Percentiles rank a stretch among this genome's conserved stretches.
phyloP scores from a whole-genome alignment of 371 early-diverging fungal genomes.

The Chytridium lagenaria region DNA sequence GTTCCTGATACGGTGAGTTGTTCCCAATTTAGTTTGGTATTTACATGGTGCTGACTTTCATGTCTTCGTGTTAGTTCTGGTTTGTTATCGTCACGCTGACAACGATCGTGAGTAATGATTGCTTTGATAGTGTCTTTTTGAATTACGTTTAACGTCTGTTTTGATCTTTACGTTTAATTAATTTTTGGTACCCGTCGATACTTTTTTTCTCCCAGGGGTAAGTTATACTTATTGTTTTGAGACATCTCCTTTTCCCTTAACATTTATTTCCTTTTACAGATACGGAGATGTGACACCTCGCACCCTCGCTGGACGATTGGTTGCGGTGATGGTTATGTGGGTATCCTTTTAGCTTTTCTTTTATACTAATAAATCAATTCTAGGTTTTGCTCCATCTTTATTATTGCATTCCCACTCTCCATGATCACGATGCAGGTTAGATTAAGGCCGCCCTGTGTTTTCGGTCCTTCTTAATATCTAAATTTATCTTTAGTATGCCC shows the following conservation, averaged over 20 bases:
- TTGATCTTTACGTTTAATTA: too few species aligned
- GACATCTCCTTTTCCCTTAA: too few species aligned
- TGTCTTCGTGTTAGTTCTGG: constrained; percentile 36
- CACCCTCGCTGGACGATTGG: constrained; percentile 38
- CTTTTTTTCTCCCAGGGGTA: too few species aligned
- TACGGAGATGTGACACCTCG: constrained; percentile 44
- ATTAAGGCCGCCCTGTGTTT: not conserved
- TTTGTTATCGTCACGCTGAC: constrained; percentile 47
- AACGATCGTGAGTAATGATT: constrained; percentile 39
- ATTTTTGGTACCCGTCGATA: too few species aligned
- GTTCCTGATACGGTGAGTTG: not conserved
- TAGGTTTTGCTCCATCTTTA: constrained; percentile 39
- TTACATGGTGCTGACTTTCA: not conserved
- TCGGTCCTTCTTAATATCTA: not conserved
- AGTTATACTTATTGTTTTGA: too few species aligned
- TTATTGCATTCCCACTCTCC: constrained; percentile 47
- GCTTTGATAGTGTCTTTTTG: too few species aligned
- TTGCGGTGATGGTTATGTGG: constrained; percentile 18
- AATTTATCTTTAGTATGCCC: not conserved
- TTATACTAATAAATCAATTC: constrained; percentile 1
- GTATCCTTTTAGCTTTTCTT: not conserved
- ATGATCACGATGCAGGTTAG: constrained; percentile 47
- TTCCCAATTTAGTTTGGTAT: not conserved
- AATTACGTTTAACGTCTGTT: too few species aligned
- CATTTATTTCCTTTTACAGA: constrained; percentile 20